A percentile compares a stretch with the other conserved stretches of the same genome.
These are phyloP conservation scores for Handroanthus guayacan DNA, from an alignment of 257 asterid genomes.

Conservation along the genomic window DNA sequence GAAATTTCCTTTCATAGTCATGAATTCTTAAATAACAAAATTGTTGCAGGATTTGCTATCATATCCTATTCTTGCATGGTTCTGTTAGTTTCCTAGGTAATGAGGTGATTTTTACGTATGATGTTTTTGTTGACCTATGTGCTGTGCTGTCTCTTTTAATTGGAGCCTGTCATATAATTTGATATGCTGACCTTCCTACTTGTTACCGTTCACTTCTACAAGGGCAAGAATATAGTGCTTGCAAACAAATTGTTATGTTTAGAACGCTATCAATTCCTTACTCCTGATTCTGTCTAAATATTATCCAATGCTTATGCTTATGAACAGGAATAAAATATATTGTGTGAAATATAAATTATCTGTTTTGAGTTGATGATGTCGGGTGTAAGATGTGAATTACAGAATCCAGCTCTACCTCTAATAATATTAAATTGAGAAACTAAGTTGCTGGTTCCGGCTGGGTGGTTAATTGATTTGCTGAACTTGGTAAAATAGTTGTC, in stretches of 20 bases:
- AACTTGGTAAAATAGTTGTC: neutral
- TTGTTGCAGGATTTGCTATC: neutral
- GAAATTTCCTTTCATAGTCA: neutral
- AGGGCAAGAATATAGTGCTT: slow-evolving; percentile 2
- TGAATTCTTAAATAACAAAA: slow-evolving; percentile 15
- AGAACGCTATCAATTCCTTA: neutral
- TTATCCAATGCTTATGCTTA: slow-evolving; percentile 3
- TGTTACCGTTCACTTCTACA: slow-evolving; percentile 16
- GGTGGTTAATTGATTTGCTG: too few relatives aligned
- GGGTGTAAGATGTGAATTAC: neutral
- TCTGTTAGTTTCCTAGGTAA: neutral
- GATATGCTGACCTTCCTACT: slow-evolving; percentile 1
- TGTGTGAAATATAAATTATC: neutral
- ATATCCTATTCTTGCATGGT: neutral
- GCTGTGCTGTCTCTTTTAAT: slow-evolving; percentile 15
- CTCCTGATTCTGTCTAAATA: neutral
- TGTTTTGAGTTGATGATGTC: neutral
- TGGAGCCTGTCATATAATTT: slow-evolving; percentile 13
- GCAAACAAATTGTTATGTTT: too few relatives aligned
- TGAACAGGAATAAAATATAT: slow-evolving; percentile 8
- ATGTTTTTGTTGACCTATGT: neutral
- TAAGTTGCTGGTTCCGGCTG: neutral
- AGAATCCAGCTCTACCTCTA: slow-evolving; percentile 8
- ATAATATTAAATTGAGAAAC: slow-evolving; percentile 6
- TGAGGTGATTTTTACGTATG: neutral